A percentile compares a stretch with the other conserved stretches of the same genome.
phyloP scores from a whole-genome alignment of 2,329 filamentous ascomycete genomes.

The Acephala macrosclerotiorum region DNA sequence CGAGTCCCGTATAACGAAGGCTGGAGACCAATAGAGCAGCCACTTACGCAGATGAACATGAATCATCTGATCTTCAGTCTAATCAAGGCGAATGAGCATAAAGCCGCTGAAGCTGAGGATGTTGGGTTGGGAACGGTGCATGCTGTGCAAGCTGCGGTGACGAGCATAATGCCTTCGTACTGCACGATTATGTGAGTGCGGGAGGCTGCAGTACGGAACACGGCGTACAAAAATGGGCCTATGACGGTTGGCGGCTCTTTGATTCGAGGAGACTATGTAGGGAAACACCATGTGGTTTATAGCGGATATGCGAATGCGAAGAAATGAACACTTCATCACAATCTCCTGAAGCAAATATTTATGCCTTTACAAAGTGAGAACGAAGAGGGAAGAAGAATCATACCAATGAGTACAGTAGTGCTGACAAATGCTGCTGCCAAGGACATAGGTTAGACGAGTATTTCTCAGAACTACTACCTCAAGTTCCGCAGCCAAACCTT shows the following conservation, averaged over 20 bases:
- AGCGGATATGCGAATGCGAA: neutral
- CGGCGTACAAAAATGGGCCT: too few relatives aligned
- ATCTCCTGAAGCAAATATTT: neutral
- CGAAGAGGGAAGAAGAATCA: neutral
- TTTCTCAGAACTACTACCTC: neutral
- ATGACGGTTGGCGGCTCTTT: too few relatives aligned
- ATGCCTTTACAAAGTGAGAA: neutral
- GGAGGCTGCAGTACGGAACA: too few relatives aligned
- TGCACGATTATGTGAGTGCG: constrained; percentile 29
- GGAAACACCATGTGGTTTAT: neutral
- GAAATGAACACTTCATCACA: neutral
- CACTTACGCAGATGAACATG: constrained; percentile 29
- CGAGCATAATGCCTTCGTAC: constrained; percentile 25
- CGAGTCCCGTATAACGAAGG: constrained; percentile 30
- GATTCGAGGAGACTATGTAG: too few relatives aligned
- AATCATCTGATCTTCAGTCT: constrained; percentile 33
- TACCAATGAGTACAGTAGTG: neutral
- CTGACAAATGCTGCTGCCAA: neutral
- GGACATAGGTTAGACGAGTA: neutral
- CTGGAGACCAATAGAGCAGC: constrained; percentile 25
- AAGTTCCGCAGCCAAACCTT: neutral
- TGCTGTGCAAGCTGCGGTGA: constrained; percentile 25
- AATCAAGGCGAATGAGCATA: constrained; percentile 30
- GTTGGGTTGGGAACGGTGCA: constrained; percentile 31
- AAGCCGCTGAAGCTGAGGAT: constrained; percentile 27